These are phyloP conservation scores for Parachaetomium inaequale DNA, from an alignment of 495 filamentous ascomycete genomes.

Conservation along the genomic window DNA sequence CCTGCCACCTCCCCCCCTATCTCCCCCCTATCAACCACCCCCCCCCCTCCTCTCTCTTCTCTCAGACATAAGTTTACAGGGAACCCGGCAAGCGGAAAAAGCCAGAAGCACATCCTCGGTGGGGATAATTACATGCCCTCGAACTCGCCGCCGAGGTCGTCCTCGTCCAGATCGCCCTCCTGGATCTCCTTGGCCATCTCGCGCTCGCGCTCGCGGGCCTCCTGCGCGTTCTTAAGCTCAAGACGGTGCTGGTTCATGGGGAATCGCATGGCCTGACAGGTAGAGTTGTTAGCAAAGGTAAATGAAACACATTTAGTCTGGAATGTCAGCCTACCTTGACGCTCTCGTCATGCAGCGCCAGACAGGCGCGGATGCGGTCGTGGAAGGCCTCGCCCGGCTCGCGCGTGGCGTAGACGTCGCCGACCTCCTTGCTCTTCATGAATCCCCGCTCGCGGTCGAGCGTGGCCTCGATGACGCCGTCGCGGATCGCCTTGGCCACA, in stretches of 20 bases:
- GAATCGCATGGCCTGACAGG: conserved; percentile 84
- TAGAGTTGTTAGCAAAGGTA: neutral
- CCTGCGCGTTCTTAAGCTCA: conserved; percentile 95
- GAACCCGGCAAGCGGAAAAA: conserved; percentile 4
- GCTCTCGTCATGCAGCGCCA: conserved; percentile 92
- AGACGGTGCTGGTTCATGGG: conserved; percentile 99
- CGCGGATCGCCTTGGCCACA: conserved; percentile 95
- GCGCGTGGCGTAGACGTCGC: conserved; percentile 91
- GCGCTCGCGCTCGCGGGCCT: conserved; percentile 90
- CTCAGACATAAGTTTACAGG: conserved; percentile 23
- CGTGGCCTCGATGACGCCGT: conserved; percentile 95
- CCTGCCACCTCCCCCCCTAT: neutral
- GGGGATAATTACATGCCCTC: conserved; percentile 76
- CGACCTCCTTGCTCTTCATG: conserved; percentile 96
- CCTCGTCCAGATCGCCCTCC: conserved; percentile 95
- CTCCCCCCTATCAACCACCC: neutral
- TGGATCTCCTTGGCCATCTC: conserved; percentile 99
- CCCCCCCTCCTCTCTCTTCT: neutral
- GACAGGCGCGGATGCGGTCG: conserved; percentile 85
- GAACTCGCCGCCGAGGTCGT: conserved; percentile 94
- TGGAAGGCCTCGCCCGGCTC: conserved; percentile 97
- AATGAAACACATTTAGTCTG: neutral
- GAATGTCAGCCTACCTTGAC: conserved; percentile 67
- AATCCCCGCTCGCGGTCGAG: conserved; percentile 91
- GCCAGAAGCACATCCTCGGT: neutral